These are phyloP conservation scores for Xylaria cubensis DNA, from an alignment of 495 filamentous ascomycete species.

Conservation along the genomic window DNA sequence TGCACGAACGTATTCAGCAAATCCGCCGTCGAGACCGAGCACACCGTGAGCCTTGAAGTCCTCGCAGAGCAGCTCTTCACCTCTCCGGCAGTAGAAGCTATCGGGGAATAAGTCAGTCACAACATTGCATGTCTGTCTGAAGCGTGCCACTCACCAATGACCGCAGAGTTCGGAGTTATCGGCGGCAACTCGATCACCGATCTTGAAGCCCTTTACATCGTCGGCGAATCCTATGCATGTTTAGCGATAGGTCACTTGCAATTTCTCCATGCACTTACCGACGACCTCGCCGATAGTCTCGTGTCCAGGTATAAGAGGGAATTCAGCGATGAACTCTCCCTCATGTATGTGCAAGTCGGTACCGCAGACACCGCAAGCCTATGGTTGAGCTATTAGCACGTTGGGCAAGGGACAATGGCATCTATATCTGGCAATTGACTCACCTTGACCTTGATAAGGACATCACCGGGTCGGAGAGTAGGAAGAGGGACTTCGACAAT, in stretches of 20 bases:
- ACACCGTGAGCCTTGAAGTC: slow-evolving; percentile 72
- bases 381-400: background rate
- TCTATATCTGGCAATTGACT: slow-evolving; percentile 17
- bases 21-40: slow-evolving; percentile 66
- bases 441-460: slow-evolving; percentile 65
- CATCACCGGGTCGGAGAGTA: slow-evolving; percentile 63
- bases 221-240: slow-evolving; percentile 33
- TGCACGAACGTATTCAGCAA: slow-evolving; percentile 68
- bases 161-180: slow-evolving; percentile 71
- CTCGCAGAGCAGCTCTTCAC: slow-evolving; percentile 72
- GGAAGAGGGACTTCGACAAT: slow-evolving; percentile 68
- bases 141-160: slow-evolving; percentile 52
- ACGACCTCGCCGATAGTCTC: slow-evolving; percentile 64
- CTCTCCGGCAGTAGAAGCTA: slow-evolving; percentile 73
- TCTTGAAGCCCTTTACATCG: slow-evolving; percentile 65
- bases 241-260: slow-evolving; percentile 4
- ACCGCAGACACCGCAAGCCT: slow-evolving; percentile 72
- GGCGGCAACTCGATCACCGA: slow-evolving; percentile 70
- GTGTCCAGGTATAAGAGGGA: slow-evolving; percentile 54
- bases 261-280: slow-evolving; percentile 27
- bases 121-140: background rate
- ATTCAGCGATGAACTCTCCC: slow-evolving; percentile 48
- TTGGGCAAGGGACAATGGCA: background rate
- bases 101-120: slow-evolving; percentile 22
- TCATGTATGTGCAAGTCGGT: slow-evolving; percentile 71